These are phyloP conservation scores for Blumeriella jaapii DNA, from an alignment of 2,329 filamentous ascomycete genomes.

Conservation along the genomic window DNA sequence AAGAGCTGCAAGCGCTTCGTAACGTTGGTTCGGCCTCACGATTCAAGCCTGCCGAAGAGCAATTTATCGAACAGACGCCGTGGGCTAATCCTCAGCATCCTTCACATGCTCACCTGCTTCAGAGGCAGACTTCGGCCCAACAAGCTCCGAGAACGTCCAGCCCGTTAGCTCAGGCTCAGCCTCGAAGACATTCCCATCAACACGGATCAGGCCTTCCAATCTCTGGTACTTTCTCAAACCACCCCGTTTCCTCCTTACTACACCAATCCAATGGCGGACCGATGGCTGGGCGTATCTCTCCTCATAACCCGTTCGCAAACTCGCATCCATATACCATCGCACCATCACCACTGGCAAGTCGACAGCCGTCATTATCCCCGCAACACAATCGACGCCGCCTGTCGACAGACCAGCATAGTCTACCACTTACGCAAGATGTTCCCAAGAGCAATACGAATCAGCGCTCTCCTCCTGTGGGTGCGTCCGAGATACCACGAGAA, in stretches of 20 bases:
- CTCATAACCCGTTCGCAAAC: constrained; percentile 25
- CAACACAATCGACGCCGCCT: constrained; percentile 19
- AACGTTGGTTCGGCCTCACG: constrained; percentile 24
- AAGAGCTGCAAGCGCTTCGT: constrained; percentile 26
- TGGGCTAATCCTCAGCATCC: constrained; percentile 88
- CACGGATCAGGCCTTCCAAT: constrained; percentile 20
- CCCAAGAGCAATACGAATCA: constrained; percentile 16
- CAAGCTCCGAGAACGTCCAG: constrained; percentile 29
- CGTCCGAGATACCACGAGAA: constrained; percentile 16
- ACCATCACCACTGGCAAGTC: constrained; percentile 23
- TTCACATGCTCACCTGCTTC: constrained; percentile 39
- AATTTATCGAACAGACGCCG: constrained; percentile 78
- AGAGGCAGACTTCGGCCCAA: constrained; percentile 31
- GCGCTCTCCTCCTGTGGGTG: constrained; percentile 12
- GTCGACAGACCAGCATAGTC: constrained; percentile 12
- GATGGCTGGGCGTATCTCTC: constrained; percentile 20
- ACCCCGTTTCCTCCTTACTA: constrained; percentile 14
- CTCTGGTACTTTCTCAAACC: constrained; percentile 26
- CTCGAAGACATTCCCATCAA: constrained; percentile 31
- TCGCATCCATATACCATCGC: constrained; percentile 22
- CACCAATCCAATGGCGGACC: constrained; percentile 21
- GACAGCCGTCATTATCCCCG: constrained; percentile 26
- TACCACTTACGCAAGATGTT: constrained; percentile 4
- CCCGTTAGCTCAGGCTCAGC: constrained; percentile 25
- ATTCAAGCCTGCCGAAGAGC: constrained; percentile 59